These are phyloP conservation scores for Phytophthora agathidicida DNA, from an alignment of 352 stramenopile genomes.

Conservation along the genomic window DNA sequence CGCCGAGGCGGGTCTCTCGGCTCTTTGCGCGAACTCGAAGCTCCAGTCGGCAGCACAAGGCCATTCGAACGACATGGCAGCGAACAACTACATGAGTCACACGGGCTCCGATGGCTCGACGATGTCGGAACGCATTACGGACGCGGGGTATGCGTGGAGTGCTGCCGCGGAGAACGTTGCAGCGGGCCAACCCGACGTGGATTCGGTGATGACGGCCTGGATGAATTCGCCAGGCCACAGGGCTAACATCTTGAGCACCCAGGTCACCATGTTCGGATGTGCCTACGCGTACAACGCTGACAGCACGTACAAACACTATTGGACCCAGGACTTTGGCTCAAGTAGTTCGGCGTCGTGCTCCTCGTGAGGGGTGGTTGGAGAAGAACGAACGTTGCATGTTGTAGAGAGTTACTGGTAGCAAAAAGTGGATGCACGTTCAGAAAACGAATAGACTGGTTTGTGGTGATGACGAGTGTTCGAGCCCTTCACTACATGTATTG, in stretches of 20 bases:
- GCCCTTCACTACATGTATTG: too few species aligned
- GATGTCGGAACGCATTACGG: slow-evolving; percentile 40
- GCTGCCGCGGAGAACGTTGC: slow-evolving; percentile 55
- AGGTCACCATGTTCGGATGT: slow-evolving; percentile 39
- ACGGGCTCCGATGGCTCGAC: slow-evolving; percentile 43
- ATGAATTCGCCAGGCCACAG: slow-evolving; percentile 39
- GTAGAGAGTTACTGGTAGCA: not conserved
- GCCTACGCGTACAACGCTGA: slow-evolving; percentile 51
- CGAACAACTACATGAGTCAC: slow-evolving; percentile 54
- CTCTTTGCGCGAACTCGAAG: slow-evolving; percentile 44
- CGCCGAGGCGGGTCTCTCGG: slow-evolving; percentile 25
- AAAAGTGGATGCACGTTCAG: not conserved
- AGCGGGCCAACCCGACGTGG: slow-evolving; percentile 38
- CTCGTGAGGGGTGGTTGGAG: slow-evolving; percentile 1
- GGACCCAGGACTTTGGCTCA: slow-evolving; percentile 63
- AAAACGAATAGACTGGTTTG: not conserved
- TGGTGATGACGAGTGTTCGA: too few species aligned
- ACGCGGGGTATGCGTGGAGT: slow-evolving; percentile 43
- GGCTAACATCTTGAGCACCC: slow-evolving; percentile 33
- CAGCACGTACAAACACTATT: slow-evolving; percentile 57
- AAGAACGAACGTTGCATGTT: not conserved
- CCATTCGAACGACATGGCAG: slow-evolving; percentile 47
- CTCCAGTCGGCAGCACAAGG: slow-evolving; percentile 22
- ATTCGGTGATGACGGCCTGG: slow-evolving; percentile 41
- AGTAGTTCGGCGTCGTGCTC: slow-evolving; percentile 30